Evolutionary conservation across 2,329 filamentous ascomycete genomes (phyloP), one percentile per base, ranked within the genome.

Genomic region (Botrytis fabae): DNA sequence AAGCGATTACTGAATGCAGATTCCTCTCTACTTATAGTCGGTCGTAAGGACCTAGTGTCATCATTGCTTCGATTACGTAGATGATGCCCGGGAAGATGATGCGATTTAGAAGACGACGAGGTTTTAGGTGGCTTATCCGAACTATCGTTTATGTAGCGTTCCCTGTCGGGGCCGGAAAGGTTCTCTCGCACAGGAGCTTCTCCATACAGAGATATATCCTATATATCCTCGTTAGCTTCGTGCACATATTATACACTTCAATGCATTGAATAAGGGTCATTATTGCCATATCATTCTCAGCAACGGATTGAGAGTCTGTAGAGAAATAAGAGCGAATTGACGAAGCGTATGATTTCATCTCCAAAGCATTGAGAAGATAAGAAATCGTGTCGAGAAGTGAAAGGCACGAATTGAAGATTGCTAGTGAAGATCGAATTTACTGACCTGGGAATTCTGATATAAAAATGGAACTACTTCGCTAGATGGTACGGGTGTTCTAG

Each of bases 401-500:
- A 61, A 66, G 70, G 32, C 48, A 57, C 35, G 48, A 35, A 32
- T 44, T 60, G 71, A 71, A 38, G 62, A 70, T 70, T 63, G 54
- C 51, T 60, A 63, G 59, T 70, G 64, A 62, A 73, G 65, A 73
- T 63, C 65, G 65, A 70, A 70, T 73, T 63, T 65, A 40, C 90
- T 85, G 82, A 93, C 91, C 84, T 93, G 89, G 77, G 88, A 88
- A 81, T 96, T 93, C 83, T 98, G 96, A 81, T 96, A 98, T 75
- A 97, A 87, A 87, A 97, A 99, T n/a, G 96, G 96, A 57, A 97
- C 96, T 73, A 99, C 94, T 83, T 98, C 95, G 79, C 93, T 96
- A 20, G 93, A 93, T 60, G 93, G 93, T 69, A 94, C 86, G 20
- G 95, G 94, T n/a, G 93, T 97, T 78, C 92, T 88, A 65, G 95